These are phyloP conservation scores for Golubevia pallescens DNA, from an alignment of 1,284 basidiomycete genomes.

Conservation along the genomic window DNA sequence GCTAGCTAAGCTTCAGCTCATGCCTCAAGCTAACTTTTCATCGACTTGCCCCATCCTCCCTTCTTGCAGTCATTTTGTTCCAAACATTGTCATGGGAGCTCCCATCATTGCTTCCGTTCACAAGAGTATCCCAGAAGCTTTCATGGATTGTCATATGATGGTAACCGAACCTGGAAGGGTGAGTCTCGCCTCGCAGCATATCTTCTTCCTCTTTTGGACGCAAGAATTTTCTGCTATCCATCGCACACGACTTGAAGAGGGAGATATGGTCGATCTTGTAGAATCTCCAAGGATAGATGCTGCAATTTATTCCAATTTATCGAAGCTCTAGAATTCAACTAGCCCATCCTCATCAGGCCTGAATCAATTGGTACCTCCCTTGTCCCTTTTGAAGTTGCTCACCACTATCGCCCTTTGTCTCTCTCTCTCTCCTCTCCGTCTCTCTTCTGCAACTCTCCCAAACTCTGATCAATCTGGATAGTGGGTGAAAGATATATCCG, in stretches of 20 bases:
- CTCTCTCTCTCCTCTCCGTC: not conserved
- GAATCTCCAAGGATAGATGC: not conserved
- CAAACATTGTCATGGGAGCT: conserved; percentile 72
- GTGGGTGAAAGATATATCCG: conserved; percentile 96
- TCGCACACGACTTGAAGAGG: not conserved
- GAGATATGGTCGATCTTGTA: not conserved
- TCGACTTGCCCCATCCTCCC: not conserved
- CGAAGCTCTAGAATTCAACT: not conserved
- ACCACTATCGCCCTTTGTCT: not conserved
- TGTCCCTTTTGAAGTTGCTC: too few species aligned
- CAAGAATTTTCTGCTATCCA: not conserved
- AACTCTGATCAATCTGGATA: conserved; percentile 65
- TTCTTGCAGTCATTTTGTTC: not conserved
- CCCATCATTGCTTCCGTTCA: conserved; percentile 87
- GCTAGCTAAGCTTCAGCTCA: conserved; percentile 3
- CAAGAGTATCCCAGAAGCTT: conserved; percentile 88
- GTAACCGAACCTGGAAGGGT: conserved; percentile 90
- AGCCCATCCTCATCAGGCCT: not conserved
- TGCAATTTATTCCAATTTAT: not conserved
- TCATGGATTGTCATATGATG: conserved; percentile 99
- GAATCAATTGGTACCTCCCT: too few species aligned
- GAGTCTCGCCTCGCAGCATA: conserved; percentile 21
- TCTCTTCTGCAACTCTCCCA: not conserved
- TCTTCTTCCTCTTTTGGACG: not conserved
- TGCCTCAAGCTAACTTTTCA: conserved; percentile 1